phyloP scores from a whole-genome alignment of 345 rosid species.

The Populus euphratica region DNA sequence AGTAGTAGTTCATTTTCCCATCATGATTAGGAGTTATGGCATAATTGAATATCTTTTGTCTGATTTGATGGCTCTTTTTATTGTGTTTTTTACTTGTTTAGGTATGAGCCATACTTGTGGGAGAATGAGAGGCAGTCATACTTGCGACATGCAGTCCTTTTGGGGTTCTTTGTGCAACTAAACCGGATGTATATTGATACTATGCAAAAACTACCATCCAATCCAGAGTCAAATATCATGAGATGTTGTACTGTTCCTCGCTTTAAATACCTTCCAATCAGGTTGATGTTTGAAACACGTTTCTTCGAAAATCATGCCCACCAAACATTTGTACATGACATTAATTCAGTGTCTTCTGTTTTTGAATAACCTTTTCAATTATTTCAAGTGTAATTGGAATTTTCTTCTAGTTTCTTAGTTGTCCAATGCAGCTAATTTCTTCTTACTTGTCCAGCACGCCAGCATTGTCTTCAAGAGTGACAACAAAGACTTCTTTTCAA shows the following conservation, averaged over 20 bases:
- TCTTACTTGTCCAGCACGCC: constrained; percentile 43
- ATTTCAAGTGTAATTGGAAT: neutral
- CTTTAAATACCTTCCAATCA: constrained; percentile 94
- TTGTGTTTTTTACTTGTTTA: constrained; percentile 16
- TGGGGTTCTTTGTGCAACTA: constrained; percentile 97
- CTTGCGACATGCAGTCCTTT: constrained; percentile 89
- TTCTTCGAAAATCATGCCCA: neutral
- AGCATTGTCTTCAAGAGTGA: constrained; percentile 72
- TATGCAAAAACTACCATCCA: constrained; percentile 79
- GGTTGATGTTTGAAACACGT: constrained; percentile 37
- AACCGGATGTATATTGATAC: constrained; percentile 85
- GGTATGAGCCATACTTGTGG: constrained; percentile 94
- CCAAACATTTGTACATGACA: neutral
- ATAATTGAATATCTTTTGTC: neutral
- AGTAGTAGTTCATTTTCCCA: neutral
- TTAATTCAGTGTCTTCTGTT: neutral
- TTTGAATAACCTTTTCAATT: neutral
- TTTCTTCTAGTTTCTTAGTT: neutral
- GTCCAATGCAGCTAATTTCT: neutral
- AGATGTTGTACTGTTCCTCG: constrained; percentile 91
- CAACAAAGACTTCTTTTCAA: constrained; percentile 49
- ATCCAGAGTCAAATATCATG: constrained; percentile 92
- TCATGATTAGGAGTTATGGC: neutral
- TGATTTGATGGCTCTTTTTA: neutral
- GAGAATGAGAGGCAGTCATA: constrained; percentile 91